phyloP scores from a whole-genome alignment of 176 grass and related monocot species.

The Carex cristatella region DNA sequence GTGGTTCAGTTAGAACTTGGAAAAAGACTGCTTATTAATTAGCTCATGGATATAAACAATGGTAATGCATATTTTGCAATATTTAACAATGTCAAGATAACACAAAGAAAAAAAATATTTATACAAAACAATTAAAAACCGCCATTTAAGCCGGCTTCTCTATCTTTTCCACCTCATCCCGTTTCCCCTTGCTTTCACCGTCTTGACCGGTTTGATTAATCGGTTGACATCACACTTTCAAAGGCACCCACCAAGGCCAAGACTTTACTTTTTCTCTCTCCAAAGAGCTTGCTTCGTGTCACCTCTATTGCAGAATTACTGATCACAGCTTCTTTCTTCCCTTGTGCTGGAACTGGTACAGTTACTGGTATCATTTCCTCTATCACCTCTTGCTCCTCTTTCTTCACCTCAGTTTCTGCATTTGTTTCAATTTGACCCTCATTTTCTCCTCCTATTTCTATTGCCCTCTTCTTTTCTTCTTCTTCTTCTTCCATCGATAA shows the following conservation, averaged over 20 bases:
- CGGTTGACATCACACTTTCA: conserved; percentile 50
- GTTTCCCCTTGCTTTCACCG: neutral
- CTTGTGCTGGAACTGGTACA: conserved; percentile 10
- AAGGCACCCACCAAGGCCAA: conserved; percentile 74
- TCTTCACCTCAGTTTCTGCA: neutral
- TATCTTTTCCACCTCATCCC: neutral
- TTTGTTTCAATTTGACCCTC: conserved; percentile 5
- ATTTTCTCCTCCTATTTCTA: conserved; percentile 1
- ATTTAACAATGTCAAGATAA: conserved; percentile 15
- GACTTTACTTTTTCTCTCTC: conserved; percentile 73
- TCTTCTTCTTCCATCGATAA: neutral
- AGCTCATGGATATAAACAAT: neutral
- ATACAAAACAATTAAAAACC: conserved; percentile 11
- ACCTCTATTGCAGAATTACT: conserved; percentile 62
- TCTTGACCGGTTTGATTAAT: neutral
- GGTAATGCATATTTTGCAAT: neutral
- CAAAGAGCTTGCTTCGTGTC: conserved; percentile 61
- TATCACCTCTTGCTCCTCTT: neutral
- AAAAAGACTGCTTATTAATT: neutral
- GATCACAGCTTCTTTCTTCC: conserved; percentile 25
- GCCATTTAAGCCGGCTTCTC: neutral
- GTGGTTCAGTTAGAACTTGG: neutral
- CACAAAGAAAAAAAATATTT: neutral
- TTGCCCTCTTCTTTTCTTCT: neutral
- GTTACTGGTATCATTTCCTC: neutral